Percentiles rank a stretch among this genome's conserved stretches.
Evolutionary conservation across 495 filamentous ascomycete species (phyloP).

Genomic region (Xylaria curta): DNA sequence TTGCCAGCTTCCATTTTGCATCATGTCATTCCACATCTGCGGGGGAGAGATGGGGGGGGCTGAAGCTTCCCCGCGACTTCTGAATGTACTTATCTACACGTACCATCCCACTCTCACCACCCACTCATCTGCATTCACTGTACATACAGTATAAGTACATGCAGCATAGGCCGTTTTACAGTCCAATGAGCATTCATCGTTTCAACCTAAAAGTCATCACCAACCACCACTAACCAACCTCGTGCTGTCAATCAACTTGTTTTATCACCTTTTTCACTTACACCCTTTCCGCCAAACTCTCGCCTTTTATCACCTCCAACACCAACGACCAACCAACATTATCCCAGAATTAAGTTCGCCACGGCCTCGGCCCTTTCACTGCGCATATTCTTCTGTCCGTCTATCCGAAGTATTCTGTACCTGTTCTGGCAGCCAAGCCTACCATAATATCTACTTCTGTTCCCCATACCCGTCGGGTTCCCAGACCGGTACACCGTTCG

Average conservation of each 20-base stretch:
- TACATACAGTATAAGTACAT: not conserved
- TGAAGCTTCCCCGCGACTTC: conserved; percentile 4
- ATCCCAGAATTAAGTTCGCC: not conserved
- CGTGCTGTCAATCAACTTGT: not conserved
- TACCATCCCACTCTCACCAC: conserved; percentile 5
- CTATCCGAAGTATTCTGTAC: not conserved
- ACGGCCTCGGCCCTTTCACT: not conserved
- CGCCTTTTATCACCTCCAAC: not conserved
- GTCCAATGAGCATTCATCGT: not conserved
- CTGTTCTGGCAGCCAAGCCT: not conserved
- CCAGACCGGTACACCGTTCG: not conserved
- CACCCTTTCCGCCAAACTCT: not conserved
- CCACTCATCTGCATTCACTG: not conserved
- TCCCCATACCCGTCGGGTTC: not conserved
- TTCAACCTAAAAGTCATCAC: not conserved
- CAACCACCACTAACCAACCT: not conserved
- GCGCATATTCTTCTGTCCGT: not conserved
- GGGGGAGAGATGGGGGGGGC: not conserved
- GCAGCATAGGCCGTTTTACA: not conserved
- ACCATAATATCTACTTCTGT: not conserved
- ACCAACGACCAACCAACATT: not conserved
- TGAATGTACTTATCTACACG: not conserved
- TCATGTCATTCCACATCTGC: conserved; percentile 15
- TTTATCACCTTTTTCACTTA: not conserved
- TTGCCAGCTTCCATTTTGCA: not conserved